Evolutionary conservation across 2,329 filamentous ascomycete genomes (phyloP), one percentile per base, ranked within the genome.

Genomic region (Plenodomus lindquistii): DNA sequence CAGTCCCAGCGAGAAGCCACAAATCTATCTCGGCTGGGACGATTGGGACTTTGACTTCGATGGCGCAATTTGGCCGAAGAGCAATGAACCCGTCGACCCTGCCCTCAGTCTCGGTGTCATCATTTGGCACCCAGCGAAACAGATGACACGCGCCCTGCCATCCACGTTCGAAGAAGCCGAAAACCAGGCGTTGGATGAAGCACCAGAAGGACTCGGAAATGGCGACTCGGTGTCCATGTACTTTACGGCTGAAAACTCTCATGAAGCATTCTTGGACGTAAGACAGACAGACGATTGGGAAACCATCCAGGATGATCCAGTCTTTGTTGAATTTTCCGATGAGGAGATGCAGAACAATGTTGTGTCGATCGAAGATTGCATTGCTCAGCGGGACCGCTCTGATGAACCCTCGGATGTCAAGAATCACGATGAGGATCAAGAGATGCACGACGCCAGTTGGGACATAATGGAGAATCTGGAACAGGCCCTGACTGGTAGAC

Each of bases 221-320:
- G 76, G 75, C 13, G 73, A 75, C 40, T 78, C 75, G 31, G 73
- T 79, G 3, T 82, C 79, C 1, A 73, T 77, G 42, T 81, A 81
- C 50, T 77, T 79, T 54, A 73, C 69, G 4, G 52, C 67, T 3
- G 69, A 74, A 11, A 75, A 74, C 46, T 67, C 71, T 2, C 71
- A 77, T 16, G 74, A 79, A 48, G 73, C 74, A 15, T 69, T 74
- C 45, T 58, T 76, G 29, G 75, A 77, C 52, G 74, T 82, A 15
- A 68, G 76, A 45, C 73, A 81, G 50, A 80, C 77, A 0, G 73
- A 77, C 31, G 69, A 74, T 18, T 82, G 80, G 80, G 60, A 75
- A 2, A 67, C 71, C n/a, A 70, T 80, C 42, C 76, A 76, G 56
- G 65, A 76, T 43, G 79, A 81, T 47, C 74, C 79, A 2, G 75